phyloP scores from a whole-genome alignment of 495 filamentous ascomycete genomes.

The Usnea hakonensis region DNA sequence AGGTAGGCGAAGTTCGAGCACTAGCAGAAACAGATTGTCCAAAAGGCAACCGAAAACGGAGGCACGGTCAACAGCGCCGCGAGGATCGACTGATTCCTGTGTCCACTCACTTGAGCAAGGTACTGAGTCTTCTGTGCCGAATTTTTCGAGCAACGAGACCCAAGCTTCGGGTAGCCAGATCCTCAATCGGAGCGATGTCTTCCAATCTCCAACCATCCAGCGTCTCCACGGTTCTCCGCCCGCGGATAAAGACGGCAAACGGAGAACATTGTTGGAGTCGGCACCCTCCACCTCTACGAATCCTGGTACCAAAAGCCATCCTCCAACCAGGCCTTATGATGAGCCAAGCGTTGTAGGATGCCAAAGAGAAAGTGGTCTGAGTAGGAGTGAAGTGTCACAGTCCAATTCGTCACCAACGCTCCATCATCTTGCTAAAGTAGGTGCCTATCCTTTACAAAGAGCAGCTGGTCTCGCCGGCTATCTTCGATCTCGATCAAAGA shows the following conservation, averaged over 20 bases:
- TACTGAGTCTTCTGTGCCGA: conserved; percentile 58
- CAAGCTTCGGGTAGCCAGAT: conserved; percentile 84
- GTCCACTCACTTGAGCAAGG: conserved; percentile 63
- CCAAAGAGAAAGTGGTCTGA: not conserved
- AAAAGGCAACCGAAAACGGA: conserved; percentile 28
- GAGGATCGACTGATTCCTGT: conserved; percentile 69
- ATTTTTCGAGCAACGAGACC: conserved; percentile 68
- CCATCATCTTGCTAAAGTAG: conserved; percentile 65
- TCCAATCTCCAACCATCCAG: conserved; percentile 72
- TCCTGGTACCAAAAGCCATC: conserved; percentile 15
- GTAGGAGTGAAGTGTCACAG: conserved; percentile 20
- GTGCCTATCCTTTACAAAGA: conserved; percentile 74
- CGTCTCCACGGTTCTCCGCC: conserved; percentile 32
- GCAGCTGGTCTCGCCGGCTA: conserved; percentile 80
- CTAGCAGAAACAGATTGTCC: conserved; percentile 42
- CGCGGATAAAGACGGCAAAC: conserved; percentile 23
- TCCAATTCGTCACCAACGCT: conserved; percentile 48
- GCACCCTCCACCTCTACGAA: conserved; percentile 25
- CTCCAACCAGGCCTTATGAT: conserved; percentile 15
- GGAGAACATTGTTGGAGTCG: conserved; percentile 39
- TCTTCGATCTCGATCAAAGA: conserved; percentile 64
- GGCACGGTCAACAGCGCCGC: conserved; percentile 40
- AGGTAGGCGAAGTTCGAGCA: conserved; percentile 52
- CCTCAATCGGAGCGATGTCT: conserved; percentile 75
- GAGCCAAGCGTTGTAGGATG: conserved; percentile 9